These are phyloP conservation scores for Mycena leptocephala DNA, from an alignment of 768 basidiomycete genomes.

Conservation along the genomic window DNA sequence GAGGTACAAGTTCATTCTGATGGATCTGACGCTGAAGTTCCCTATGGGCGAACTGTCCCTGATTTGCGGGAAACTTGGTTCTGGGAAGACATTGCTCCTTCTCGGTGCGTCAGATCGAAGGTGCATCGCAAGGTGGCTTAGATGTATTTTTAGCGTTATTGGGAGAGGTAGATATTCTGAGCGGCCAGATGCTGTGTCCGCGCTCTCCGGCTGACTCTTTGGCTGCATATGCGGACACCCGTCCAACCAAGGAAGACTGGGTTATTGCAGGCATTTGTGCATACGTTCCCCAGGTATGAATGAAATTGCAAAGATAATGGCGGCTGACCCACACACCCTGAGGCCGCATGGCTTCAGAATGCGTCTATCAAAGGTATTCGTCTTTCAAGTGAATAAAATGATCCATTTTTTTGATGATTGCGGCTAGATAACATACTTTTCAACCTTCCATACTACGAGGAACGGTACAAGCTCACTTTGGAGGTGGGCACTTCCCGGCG, in stretches of 20 bases:
- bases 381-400: neutral
- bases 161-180: constrained; percentile 89
- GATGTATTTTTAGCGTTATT: constrained; percentile 69
- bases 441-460: constrained; percentile 79
- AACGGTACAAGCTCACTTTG: constrained; percentile 84
- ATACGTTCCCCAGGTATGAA: constrained; percentile 84
- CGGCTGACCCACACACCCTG: constrained; percentile 37
- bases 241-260: constrained; percentile 75
- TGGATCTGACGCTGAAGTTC: constrained; percentile 84
- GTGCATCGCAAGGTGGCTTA: neutral
- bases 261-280: constrained; percentile 84
- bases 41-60: constrained; percentile 87
- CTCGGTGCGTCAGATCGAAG: constrained; percentile 62
- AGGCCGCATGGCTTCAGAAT: constrained; percentile 81
- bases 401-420: neutral
- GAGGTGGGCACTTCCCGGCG: constrained; percentile 67
- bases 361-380: constrained; percentile 70
- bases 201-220: constrained; percentile 88
- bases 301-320: neutral
- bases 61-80: constrained; percentile 91
- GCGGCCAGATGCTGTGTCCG: constrained; percentile 87
- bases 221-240: constrained; percentile 66
- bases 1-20: constrained; percentile 79
- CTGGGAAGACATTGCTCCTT: constrained; percentile 89
- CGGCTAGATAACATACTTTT: constrained; percentile 81